Conservation (phyloP, 768 basidiomycete species). For the Mycena sanguinolenta region DNA sequence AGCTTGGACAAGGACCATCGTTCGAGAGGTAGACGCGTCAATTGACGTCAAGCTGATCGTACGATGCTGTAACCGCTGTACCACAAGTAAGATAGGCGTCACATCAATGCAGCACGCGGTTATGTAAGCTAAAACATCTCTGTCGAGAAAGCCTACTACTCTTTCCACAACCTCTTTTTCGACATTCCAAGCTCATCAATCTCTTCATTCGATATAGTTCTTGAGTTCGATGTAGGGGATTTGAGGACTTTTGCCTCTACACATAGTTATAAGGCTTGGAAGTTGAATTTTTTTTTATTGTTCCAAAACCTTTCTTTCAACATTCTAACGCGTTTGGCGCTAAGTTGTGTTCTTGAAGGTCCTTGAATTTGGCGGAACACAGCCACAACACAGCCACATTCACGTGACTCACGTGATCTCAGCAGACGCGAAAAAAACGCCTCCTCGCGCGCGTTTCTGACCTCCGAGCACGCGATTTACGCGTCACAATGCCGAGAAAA, state of each 20-base stretch:
- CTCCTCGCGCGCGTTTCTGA: background rate
- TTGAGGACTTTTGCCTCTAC: background rate
- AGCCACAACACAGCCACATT: background rate
- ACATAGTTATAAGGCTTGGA: background rate
- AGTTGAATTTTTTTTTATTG: background rate
- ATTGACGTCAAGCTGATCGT: no score
- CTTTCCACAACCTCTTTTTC: conserved; percentile 5
- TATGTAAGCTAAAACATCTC: conserved; percentile 11
- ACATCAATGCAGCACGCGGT: background rate
- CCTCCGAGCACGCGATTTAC: background rate
- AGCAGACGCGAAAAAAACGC: background rate
- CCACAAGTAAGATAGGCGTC: conserved; percentile 19
- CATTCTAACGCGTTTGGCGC: background rate
- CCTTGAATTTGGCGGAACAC: background rate
- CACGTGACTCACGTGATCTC: no score
- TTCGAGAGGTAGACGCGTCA: no score
- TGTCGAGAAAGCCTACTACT: background rate
- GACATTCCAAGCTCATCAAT: background rate
- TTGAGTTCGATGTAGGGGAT: conserved; percentile 3
- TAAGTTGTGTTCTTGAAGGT: background rate
- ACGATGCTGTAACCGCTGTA: no score
- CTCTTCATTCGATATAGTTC: background rate
- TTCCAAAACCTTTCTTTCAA: background rate
- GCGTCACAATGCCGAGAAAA: conserved; percentile 2
- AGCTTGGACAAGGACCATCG: no score